Percentiles rank a stretch among this genome's conserved stretches.
Conservation (phyloP, 2,329 filamentous ascomycete species). For the Penicillium sp. region DNA sequence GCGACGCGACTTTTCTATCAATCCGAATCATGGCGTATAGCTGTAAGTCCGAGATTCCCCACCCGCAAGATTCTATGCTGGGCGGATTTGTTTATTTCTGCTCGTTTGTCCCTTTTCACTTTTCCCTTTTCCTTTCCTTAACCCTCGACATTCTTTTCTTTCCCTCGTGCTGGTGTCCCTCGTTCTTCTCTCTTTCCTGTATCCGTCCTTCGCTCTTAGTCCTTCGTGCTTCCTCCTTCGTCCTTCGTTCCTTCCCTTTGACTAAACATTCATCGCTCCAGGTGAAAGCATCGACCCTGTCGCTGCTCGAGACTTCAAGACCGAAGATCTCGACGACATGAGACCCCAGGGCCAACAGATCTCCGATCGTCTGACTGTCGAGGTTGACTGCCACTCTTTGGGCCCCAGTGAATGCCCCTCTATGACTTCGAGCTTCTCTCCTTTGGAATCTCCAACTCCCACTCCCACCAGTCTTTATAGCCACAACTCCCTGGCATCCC, state of each 20-base stretch:
- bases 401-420: constrained; percentile 39
- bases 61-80: constrained; percentile 27
- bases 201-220: constrained; percentile 19
- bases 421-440: constrained; percentile 39
- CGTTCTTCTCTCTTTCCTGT: constrained; percentile 13
- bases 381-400: constrained; percentile 37
- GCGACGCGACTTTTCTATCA: constrained; percentile 31
- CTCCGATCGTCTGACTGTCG: constrained; percentile 36
- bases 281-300: constrained; percentile 29
- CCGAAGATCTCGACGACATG: constrained; percentile 35
- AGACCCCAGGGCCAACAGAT: constrained; percentile 35
- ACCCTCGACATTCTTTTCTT: constrained; percentile 27
- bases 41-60: constrained; percentile 36
- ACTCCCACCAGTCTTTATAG: constrained; percentile 39
- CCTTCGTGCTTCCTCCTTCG: constrained; percentile 16
- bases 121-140: constrained; percentile 4
- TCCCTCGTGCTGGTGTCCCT: constrained; percentile 13
- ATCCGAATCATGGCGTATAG: constrained; percentile 35
- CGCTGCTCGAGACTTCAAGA: constrained; percentile 25
- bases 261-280: constrained; percentile 18
- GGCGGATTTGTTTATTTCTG: constrained; percentile 40
- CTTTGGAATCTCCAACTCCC: constrained; percentile 38
- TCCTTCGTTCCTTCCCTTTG: constrained; percentile 8
- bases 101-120: constrained; percentile 31
- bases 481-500: constrained; percentile 35